phyloP scores from a whole-genome alignment of 2,329 filamentous ascomycete species.

The Arthrobotrys entomopaga region DNA sequence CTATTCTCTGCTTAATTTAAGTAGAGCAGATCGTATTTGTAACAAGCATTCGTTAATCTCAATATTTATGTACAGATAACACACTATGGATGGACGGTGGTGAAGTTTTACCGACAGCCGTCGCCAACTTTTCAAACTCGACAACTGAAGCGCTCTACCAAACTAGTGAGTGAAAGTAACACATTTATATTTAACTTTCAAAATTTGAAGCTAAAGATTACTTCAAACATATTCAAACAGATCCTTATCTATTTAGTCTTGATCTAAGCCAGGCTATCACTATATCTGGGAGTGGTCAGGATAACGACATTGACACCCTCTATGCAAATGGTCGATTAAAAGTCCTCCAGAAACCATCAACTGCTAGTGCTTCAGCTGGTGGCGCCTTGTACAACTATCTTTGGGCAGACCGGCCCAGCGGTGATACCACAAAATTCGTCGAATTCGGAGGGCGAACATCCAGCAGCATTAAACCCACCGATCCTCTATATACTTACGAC shows the following conservation, averaged over 20 bases:
- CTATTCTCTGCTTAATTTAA: background rate
- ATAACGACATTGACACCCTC: constrained; percentile 25
- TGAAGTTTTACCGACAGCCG: constrained; percentile 20
- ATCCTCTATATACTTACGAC: constrained; percentile 31
- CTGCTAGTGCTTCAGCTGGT: constrained; percentile 23
- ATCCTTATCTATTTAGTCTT: constrained; percentile 31
- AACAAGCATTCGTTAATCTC: background rate
- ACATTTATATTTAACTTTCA: background rate
- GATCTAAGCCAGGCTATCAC: constrained; percentile 24
- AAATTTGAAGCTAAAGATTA: background rate
- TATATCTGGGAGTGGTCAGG: background rate
- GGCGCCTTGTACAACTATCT: constrained; percentile 30
- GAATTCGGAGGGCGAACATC: constrained; percentile 28
- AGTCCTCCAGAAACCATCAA: constrained; percentile 17
- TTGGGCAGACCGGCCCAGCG: constrained; percentile 23
- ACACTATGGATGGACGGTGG: constrained; percentile 43
- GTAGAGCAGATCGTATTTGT: background rate
- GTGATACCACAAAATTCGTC: constrained; percentile 15
- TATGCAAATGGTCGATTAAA: constrained; percentile 22
- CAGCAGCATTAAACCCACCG: constrained; percentile 1
- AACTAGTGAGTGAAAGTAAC: constrained; percentile 14
- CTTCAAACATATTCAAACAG: constrained; percentile 18
- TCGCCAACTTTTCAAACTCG: constrained; percentile 30
- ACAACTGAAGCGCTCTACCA: constrained; percentile 20
- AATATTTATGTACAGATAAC: constrained; percentile 4